Percentiles rank a stretch among this genome's conserved stretches.
phyloP scores from a whole-genome alignment of 805 yeast species.

The Nakazawaea peltata region DNA sequence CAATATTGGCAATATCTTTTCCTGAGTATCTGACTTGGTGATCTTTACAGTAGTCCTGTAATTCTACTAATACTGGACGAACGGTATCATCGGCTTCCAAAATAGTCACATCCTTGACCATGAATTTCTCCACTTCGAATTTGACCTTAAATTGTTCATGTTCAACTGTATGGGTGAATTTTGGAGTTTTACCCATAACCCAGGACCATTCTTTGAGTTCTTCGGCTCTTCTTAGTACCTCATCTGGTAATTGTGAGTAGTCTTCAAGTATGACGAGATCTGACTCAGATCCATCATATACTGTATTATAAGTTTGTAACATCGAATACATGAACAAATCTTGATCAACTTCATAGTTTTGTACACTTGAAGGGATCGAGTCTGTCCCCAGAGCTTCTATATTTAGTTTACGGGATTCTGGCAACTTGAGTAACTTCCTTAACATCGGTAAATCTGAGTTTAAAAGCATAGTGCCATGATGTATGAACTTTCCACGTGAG shows the following conservation, averaged over 20 bases:
- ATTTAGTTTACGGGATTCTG: constrained; percentile 11
- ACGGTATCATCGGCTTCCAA: constrained; percentile 11
- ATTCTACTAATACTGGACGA: constrained; percentile 11
- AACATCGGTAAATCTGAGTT: constrained; percentile 55
- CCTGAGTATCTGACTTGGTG: constrained; percentile 15
- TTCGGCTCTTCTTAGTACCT: constrained; percentile 29
- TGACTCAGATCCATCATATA: constrained; percentile 1
- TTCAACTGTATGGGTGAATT: constrained; percentile 43
- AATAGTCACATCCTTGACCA: constrained; percentile 19
- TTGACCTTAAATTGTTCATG: constrained; percentile 24
- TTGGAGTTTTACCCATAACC: constrained; percentile 73
- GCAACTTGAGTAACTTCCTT: constrained; percentile 42
- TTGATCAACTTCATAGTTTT: constrained; percentile 44
- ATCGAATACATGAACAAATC: constrained; percentile 40
- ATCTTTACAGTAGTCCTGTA: constrained; percentile 11
- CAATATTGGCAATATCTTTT: too few relatives aligned
- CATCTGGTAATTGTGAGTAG: constrained; percentile 21
- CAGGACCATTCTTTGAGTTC: constrained; percentile 58
- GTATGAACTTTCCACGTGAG: constrained; percentile 74
- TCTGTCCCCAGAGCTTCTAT: constrained; percentile 36
- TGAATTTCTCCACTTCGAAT: constrained; percentile 47
- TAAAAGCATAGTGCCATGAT: constrained; percentile 93
- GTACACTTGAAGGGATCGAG: constrained; percentile 76
- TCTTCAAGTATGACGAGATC: constrained; percentile 18
- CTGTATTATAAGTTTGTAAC: constrained; percentile 27